phyloP scores from a whole-genome alignment of 768 basidiomycete genomes.

The Leucogyrophana mollusca region DNA sequence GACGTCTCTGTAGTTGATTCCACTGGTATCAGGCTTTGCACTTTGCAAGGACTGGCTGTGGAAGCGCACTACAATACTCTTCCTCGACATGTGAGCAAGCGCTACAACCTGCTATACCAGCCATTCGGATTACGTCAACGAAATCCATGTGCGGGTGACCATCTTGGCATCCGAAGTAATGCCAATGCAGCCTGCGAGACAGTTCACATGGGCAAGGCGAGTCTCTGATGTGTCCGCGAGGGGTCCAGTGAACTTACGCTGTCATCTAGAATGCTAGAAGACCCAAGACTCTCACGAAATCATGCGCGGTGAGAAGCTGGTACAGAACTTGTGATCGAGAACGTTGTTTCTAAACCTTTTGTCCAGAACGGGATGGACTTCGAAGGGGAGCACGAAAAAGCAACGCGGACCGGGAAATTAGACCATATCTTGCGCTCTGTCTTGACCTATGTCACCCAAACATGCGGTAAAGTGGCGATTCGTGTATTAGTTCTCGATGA shows the following conservation, averaged over 20 bases:
- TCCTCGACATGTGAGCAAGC: not conserved
- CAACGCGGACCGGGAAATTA: no score
- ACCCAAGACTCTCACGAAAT: no score
- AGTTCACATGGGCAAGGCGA: no score
- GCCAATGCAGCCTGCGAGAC: not conserved
- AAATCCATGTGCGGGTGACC: not conserved
- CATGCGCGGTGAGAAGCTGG: no score
- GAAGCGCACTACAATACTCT: not conserved
- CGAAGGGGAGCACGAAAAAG: no score
- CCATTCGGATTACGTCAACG: not conserved
- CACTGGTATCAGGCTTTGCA: not conserved
- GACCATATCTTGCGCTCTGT: not conserved
- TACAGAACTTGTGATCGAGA: no score
- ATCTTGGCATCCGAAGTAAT: no score
- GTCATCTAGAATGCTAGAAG: no score
- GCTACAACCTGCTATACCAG: not conserved
- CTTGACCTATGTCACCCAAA: not conserved
- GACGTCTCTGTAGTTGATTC: not conserved
- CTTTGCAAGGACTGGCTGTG: not conserved
- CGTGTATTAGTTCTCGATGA: not conserved
- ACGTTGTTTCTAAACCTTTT: no score
- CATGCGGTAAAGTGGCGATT: not conserved
- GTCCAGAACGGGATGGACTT: not conserved
- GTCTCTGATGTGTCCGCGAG: no score
- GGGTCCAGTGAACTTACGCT: no score